phyloP scores from a whole-genome alignment of 176 grass and related monocot species.

The Raddia guianensis region DNA sequence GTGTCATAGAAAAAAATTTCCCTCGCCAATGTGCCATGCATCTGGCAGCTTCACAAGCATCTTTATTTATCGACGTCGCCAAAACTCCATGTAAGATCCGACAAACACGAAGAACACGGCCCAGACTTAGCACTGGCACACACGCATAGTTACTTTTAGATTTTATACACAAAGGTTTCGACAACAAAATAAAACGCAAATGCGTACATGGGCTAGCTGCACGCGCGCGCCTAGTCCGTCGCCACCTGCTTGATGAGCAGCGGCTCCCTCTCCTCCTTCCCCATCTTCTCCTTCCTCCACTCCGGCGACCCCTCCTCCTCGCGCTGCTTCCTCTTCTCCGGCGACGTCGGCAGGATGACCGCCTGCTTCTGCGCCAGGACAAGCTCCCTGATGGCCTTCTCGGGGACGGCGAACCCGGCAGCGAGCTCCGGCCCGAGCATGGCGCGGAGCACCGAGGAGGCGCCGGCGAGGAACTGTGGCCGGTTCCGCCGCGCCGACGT shows the following conservation, averaged over 20 bases:
- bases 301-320: not conserved
- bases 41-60: not conserved
- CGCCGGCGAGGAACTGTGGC: constrained; percentile 75
- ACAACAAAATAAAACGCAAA: not conserved
- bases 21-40: not conserved
- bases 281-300: not conserved
- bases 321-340: constrained; percentile 9
- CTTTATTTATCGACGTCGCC: constrained; percentile 31
- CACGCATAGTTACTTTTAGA: not conserved
- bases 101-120: not conserved
- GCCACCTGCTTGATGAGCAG: not conserved
- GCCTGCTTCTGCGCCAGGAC: constrained; percentile 53
- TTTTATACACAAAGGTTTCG: not conserved
- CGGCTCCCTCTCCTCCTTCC: not conserved
- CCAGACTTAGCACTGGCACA: not conserved
- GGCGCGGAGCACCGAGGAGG: constrained; percentile 51
- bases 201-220: not conserved
- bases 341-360: constrained; percentile 60
- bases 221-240: too few relatives aligned
- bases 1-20: too few relatives aligned
- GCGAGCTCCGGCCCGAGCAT: constrained; percentile 83
- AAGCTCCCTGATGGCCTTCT: constrained; percentile 47
- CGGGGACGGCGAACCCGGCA: constrained; percentile 58
- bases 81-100: not conserved
- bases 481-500: constrained; percentile 72